phyloP scores from a whole-genome alignment of 192 early-diverging fungal species.

The Linnemannia schmuckeri region DNA sequence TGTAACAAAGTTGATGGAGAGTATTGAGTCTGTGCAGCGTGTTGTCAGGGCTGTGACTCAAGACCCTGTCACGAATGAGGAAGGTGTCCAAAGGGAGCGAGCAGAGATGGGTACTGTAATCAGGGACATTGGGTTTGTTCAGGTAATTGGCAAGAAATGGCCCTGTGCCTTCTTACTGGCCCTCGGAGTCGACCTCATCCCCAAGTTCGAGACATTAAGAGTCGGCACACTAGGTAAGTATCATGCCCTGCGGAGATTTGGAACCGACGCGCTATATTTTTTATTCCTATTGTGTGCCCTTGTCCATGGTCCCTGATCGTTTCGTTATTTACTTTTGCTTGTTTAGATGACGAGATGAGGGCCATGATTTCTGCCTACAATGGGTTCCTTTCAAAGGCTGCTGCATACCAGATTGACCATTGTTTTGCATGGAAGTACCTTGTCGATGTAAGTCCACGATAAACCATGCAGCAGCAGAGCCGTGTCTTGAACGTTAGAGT shows the following conservation, averaged over 20 bases:
- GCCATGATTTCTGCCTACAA: slow-evolving; percentile 41
- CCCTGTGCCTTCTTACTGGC: slow-evolving; percentile 61
- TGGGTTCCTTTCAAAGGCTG: slow-evolving; percentile 38
- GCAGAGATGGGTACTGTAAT: slow-evolving; percentile 70
- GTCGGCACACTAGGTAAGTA: slow-evolving; percentile 23
- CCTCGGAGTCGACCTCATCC: slow-evolving; percentile 60
- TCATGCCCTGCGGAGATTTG: no score
- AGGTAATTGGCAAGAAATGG: slow-evolving; percentile 70
- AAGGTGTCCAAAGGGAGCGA: slow-evolving; percentile 12
- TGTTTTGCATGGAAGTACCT: slow-evolving; percentile 63
- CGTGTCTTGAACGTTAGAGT: neutral
- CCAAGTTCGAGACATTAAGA: slow-evolving; percentile 44
- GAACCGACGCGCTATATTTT: neutral
- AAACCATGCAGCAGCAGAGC: slow-evolving; percentile 30
- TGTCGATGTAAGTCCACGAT: slow-evolving; percentile 58
- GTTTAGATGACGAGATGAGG: slow-evolving; percentile 15
- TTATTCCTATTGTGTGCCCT: neutral
- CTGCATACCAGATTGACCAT: slow-evolving; percentile 57
- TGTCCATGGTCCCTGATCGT: neutral
- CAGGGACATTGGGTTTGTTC: slow-evolving; percentile 66
- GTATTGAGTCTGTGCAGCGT: slow-evolving; percentile 20
- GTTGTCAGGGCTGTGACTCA: slow-evolving; percentile 18
- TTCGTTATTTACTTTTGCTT: neutral
- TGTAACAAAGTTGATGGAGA: slow-evolving; percentile 52
- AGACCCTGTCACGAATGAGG: slow-evolving; percentile 11